Base-by-base conservation (phyloP, 2,329 filamentous ascomycete species). In the Berkeleyomyces rouxiae region DNA sequence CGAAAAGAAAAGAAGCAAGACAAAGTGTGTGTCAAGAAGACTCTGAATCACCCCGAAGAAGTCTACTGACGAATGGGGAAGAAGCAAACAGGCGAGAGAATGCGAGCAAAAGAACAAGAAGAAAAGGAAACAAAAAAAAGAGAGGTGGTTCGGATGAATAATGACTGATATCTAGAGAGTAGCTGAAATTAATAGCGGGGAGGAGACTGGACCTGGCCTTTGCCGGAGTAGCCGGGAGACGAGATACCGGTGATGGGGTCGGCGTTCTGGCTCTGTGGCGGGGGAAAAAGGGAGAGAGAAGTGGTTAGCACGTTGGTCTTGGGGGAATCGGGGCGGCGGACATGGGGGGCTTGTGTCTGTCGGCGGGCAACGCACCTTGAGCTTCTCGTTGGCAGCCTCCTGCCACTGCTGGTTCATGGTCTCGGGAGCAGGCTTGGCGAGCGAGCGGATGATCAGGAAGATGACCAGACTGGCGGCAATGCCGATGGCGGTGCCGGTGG, bases 371-470 rank as follows among this genome's bases (percentile, higher is more conserved):
- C 84, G 70, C 78, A 95, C 92, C 83, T 85, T 91, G 75, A 96
- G 81, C 76, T 88, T 93, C 79, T 96, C 93, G 77, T 99, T 96
- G 69, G 86, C 82, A 69, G 87, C 87, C 80, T 97, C 90, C 79
- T 99, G 90, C 84, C 88, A 97, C 78, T 99, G 93, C 81, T 89
- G 88, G 78, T 80, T 92, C 91, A 99, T 95, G 71, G 92, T 95
- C 74, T 80, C 79, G 68, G 93, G 93, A 67, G 82, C 71, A 65
- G 83, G 82, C 73, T 82, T 81, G 70, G 87, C 90, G 73, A 88
- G 85, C 68, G 81, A 68, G 71, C 91, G 87, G 73, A 88, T 82
- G 70, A 75, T 66, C 70, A 78, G 78, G 79, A 97, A 97, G 74
- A 96, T 66, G 67, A 76, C 81, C 69, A 87, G 75, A 68, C 85